Conservation (phyloP, 208 protist species). For the Leishmania arabica region DNA sequence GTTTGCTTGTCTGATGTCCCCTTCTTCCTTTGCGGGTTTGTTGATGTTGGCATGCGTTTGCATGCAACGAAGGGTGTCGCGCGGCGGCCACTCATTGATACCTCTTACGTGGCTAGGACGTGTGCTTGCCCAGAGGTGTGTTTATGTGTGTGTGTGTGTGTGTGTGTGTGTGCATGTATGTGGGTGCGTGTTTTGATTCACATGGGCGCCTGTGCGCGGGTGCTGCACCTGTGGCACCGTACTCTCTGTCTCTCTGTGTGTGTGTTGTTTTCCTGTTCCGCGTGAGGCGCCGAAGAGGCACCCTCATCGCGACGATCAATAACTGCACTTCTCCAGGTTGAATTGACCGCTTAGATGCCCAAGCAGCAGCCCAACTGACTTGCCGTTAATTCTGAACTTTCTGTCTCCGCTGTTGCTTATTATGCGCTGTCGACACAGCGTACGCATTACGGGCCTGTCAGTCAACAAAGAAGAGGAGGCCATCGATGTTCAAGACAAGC, state of each 20-base stretch:
- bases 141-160: neutral
- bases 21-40: neutral
- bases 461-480: neutral
- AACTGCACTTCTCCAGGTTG: no score
- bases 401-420: neutral
- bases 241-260: neutral
- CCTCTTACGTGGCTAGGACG: no score
- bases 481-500: neutral
- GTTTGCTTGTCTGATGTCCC: neutral
- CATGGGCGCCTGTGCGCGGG: neutral
- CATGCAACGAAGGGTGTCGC: no score
- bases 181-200: slow-evolving; percentile 2
- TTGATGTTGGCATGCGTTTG: no score
- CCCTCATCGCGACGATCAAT: neutral
- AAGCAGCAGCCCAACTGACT: neutral
- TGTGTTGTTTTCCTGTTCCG: no score
- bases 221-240: neutral
- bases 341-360: no score
- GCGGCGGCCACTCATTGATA: no score
- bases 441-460: neutral
- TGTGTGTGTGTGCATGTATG: neutral
- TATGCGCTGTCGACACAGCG: neutral
- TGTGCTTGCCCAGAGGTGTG: neutral
- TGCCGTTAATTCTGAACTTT: neutral
- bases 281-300: neutral